Evolutionary conservation across 176 grass and related monocot species (phyloP), one percentile per base, ranked within the genome.

Genomic region (Bonia amplexicaulis): DNA sequence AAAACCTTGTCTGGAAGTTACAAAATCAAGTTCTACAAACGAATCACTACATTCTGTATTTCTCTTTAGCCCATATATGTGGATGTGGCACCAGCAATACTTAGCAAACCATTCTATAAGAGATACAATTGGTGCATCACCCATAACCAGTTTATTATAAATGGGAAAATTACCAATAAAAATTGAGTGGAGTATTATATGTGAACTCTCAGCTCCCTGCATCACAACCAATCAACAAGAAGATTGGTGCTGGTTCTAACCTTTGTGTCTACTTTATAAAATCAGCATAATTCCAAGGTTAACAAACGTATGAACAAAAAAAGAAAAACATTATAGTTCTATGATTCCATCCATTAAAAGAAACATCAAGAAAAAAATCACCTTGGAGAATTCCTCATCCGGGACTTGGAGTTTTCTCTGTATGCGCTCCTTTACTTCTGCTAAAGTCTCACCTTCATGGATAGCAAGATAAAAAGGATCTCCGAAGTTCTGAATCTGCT

Each of bases 301-400:
- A 51, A 26, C 25, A 75, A 84, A 44, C 3, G 0, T 53, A 75
- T 31, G 52, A 7, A 44, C 35, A 12, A 3, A 13, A 84, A 60
- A 23, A n/a, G 3, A 10, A 17, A 23, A 53, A 84, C 39, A 47
- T 9, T 27, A 53, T 9, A 74, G n/a, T 54, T 69, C n/a, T 54
- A 76, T 62, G 5, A 75, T 8, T 27, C 59, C n/a, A 74, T 42
- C 44, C 17, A 58, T 47, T 58, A 27, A 39, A 68, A 71, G 14
- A 85, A 62, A 53, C 20, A 9, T 51, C 19, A 47, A 83, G 47
- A 84, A 49, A 73, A 66, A 25, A 54, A 84, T 82, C 71, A 99
- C 96, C 96, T 99, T 99, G 25, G 88, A 88, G 71, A 99, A 99
- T 74, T 99, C 96, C 49, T 99, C 96, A 71, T 89, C 71, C 10